A percentile compares a stretch with the other conserved stretches of the same genome.
phyloP scores from a whole-genome alignment of 108 stramenopile species.

The Mediolabrus comicus region DNA sequence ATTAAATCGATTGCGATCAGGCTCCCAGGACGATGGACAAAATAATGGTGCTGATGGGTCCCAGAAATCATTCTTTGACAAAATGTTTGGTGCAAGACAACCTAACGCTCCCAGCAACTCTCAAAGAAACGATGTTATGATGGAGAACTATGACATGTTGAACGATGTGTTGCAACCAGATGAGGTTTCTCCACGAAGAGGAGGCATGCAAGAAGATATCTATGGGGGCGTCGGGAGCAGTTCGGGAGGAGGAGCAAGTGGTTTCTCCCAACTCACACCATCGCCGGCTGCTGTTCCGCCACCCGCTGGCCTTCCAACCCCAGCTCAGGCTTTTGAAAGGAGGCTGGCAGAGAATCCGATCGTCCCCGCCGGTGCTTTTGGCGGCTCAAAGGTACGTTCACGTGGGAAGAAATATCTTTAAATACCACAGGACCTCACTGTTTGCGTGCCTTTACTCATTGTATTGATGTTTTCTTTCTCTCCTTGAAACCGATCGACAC shows the following conservation, averaged over 20 bases:
- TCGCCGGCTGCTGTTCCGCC: background rate
- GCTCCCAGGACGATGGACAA: background rate
- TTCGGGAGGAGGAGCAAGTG: background rate
- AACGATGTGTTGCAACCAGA: slow-evolving; percentile 2
- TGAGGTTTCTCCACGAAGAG: slow-evolving; percentile 2
- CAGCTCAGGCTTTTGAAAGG: slow-evolving; percentile 5
- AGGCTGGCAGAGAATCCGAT: slow-evolving; percentile 5
- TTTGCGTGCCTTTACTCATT: no score
- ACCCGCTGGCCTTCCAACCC: slow-evolving; percentile 5
- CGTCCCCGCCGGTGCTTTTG: slow-evolving; percentile 1
- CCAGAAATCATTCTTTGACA: slow-evolving; percentile 9
- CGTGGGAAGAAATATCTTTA: background rate
- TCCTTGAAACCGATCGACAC: background rate
- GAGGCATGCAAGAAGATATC: background rate
- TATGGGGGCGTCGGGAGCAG: background rate
- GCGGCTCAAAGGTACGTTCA: background rate
- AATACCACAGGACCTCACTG: background rate
- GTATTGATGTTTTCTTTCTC: background rate
- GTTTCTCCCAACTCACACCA: background rate
- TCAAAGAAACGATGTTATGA: background rate
- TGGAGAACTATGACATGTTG: background rate
- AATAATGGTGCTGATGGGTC: background rate
- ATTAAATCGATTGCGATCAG: slow-evolving; percentile 4
- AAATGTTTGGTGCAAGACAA: slow-evolving; percentile 1
- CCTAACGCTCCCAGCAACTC: background rate